Evolutionary conservation across 1,284 basidiomycete species (phyloP).

Genomic region (Agroathelia rolfsii): DNA sequence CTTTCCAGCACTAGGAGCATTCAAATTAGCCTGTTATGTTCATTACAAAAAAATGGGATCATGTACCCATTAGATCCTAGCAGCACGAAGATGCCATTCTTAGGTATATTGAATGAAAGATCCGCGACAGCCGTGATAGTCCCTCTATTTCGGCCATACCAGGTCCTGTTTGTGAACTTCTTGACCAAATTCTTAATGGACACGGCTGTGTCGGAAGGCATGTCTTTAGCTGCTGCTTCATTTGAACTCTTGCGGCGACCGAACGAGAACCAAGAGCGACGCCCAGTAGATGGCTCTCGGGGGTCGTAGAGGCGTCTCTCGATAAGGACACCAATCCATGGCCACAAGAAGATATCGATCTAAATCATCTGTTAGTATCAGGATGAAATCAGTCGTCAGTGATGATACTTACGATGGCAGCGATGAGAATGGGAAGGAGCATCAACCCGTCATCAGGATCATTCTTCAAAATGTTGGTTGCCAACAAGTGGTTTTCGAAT

Average conservation of each 20-base stretch:
- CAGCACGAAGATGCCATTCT: slow-evolving; percentile 64
- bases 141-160: slow-evolving; percentile 19
- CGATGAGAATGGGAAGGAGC: slow-evolving; percentile 53
- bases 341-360: slow-evolving; percentile 67
- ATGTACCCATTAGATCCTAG: slow-evolving; percentile 64
- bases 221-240: slow-evolving; percentile 13
- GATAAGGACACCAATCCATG: slow-evolving; percentile 45
- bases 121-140: slow-evolving; percentile 51
- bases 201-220: slow-evolving; percentile 40
- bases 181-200: slow-evolving; percentile 52
- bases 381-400: no score
- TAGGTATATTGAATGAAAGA: slow-evolving; percentile 56
- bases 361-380: slow-evolving; percentile 15
- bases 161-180: slow-evolving; percentile 37
- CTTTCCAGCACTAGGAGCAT: slow-evolving; percentile 59
- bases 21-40: neutral
- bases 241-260: slow-evolving; percentile 14
- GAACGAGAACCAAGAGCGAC: slow-evolving; percentile 20
- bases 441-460: slow-evolving; percentile 51
- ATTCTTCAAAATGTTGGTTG: slow-evolving; percentile 39
- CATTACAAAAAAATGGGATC: neutral
- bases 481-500: slow-evolving; percentile 48
- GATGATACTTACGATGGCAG: slow-evolving; percentile 53
- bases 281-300: slow-evolving; percentile 25
- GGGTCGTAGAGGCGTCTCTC: slow-evolving; percentile 59